These are phyloP conservation scores for Phanerochaete carnosa DNA, from an alignment of 768 basidiomycete genomes.

Conservation along the genomic window DNA sequence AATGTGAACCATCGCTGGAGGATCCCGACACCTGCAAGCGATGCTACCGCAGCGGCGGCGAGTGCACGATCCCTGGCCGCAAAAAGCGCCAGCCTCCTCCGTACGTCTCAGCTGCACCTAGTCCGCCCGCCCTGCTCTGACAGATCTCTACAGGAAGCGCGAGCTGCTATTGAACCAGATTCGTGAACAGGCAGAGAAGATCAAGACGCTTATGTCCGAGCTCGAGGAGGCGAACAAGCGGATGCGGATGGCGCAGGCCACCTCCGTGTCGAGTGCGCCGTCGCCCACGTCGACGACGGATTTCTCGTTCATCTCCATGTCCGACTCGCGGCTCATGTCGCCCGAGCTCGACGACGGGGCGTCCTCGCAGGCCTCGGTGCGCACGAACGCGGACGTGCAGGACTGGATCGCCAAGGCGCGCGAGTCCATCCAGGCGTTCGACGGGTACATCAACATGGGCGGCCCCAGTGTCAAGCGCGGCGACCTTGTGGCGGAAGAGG, in stretches of 20 bases:
- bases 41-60: conserved; percentile 65
- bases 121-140: not conserved
- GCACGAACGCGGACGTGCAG: conserved; percentile 54
- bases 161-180: conserved; percentile 78
- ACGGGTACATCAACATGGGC: conserved; percentile 60
- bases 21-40: conserved; percentile 75
- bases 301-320: conserved; percentile 15
- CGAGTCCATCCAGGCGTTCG: conserved; percentile 65
- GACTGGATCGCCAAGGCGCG: conserved; percentile 79
- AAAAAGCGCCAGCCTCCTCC: conserved; percentile 78
- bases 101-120: conserved; percentile 39
- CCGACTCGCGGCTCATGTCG: conserved; percentile 16
- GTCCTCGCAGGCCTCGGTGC: conserved; percentile 20
- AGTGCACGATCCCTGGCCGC: conserved; percentile 79
- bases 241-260: conserved; percentile 6
- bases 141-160: conserved; percentile 54
- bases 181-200: conserved; percentile 68
- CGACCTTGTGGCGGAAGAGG: conserved; percentile 45
- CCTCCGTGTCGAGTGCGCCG: conserved; percentile 7
- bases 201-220: conserved; percentile 66
- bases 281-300: conserved; percentile 13
- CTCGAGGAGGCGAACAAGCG: conserved; percentile 47
- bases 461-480: conserved; percentile 51
- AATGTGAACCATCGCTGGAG: conserved; percentile 60
- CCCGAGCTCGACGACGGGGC: conserved; percentile 16